These are phyloP conservation scores for Leishmania major DNA, from an alignment of 208 protist genomes.

Conservation along the genomic window DNA sequence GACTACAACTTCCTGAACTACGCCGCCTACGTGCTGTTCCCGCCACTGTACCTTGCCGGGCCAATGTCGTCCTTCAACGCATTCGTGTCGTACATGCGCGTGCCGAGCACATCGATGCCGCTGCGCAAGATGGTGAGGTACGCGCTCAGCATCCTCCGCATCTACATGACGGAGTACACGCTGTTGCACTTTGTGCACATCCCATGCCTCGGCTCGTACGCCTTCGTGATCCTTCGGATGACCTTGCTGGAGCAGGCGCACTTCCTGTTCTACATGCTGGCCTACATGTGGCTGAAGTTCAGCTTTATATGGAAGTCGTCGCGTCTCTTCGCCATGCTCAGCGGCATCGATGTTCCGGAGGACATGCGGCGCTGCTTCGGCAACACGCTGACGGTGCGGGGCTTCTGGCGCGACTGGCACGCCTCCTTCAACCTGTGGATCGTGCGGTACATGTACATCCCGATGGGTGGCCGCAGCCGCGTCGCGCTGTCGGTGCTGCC, in stretches of 20 bases:
- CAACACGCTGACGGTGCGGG: no score
- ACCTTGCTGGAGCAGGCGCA: constrained; percentile 81
- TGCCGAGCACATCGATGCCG: constrained; percentile 34
- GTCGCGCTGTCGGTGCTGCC: constrained; percentile 73
- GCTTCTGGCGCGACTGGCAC: constrained; percentile 95
- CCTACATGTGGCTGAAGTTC: constrained; percentile 93
- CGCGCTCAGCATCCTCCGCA: not conserved
- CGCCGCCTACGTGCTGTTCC: constrained; percentile 88
- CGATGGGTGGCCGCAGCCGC: constrained; percentile 73
- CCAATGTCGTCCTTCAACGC: constrained; percentile 92
- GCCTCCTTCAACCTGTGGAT: constrained; percentile 94
- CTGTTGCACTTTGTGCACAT: constrained; percentile 62
- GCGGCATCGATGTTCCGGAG: no score
- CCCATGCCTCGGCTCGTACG: constrained; percentile 44
- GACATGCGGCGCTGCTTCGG: no score
- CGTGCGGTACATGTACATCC: constrained; percentile 95
- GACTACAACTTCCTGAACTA: constrained; percentile 85
- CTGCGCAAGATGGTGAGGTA: constrained; percentile 21
- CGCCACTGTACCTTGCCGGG: constrained; percentile 89
- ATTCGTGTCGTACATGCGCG: constrained; percentile 76
- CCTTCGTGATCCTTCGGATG: constrained; percentile 80
- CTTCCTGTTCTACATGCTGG: constrained; percentile 59
- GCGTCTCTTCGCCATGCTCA: no score
- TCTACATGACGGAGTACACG: constrained; percentile 24
- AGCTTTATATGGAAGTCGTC: no score